These are phyloP conservation scores for Globisporangium uncinulatum DNA, from an alignment of 352 stramenopile genomes.

Conservation along the genomic window DNA sequence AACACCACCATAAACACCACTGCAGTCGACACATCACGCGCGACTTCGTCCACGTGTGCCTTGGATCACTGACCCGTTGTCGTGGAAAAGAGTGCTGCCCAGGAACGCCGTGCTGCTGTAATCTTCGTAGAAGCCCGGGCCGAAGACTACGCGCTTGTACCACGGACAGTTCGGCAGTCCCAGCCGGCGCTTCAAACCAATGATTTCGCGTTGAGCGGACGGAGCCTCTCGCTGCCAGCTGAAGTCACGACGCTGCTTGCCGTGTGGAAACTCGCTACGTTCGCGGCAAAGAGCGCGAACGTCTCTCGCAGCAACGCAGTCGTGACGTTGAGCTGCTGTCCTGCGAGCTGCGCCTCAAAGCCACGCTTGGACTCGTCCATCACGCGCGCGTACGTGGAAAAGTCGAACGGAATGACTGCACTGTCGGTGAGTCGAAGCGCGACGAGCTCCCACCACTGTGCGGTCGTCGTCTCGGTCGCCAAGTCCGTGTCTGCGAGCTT, in stretches of 20 bases:
- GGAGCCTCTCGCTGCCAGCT: neutral
- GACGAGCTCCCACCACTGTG: constrained; percentile 59
- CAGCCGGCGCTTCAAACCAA: no score
- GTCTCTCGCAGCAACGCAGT: constrained; percentile 27
- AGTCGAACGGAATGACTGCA: constrained; percentile 60
- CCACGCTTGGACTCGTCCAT: constrained; percentile 42
- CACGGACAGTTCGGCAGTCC: no score
- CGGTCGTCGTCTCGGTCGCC: constrained; percentile 36
- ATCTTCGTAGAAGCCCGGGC: no score
- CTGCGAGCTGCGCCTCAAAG: constrained; percentile 18
- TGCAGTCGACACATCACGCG: no score
- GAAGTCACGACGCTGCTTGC: neutral
- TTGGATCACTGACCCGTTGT: no score
- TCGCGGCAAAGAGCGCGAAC: constrained; percentile 36
- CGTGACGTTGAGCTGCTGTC: constrained; percentile 20
- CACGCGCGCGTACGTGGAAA: constrained; percentile 54
- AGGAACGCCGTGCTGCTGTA: no score
- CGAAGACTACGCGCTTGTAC: no score
- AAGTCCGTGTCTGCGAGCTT: constrained; percentile 56
- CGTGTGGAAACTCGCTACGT: constrained; percentile 23
- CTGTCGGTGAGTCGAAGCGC: constrained; percentile 48
- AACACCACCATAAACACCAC: no score
- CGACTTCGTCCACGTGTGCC: no score
- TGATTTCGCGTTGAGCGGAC: constrained; percentile 42
- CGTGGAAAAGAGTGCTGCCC: no score